Conservation (phyloP, 257 asterid genomes). For the Solanum chmielewskii region DNA sequence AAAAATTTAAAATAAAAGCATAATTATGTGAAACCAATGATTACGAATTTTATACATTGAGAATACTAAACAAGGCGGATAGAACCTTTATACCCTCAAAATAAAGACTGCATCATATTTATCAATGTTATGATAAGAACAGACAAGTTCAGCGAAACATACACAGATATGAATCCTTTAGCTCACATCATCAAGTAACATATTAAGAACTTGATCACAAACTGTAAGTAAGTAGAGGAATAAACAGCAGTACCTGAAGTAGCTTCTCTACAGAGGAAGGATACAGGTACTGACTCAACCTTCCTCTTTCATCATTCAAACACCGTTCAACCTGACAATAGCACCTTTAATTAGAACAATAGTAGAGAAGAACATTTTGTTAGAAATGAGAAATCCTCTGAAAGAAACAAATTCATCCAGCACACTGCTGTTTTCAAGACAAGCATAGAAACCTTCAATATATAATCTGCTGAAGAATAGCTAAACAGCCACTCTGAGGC, state of each 20-base stretch:
- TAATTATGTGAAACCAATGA: background rate
- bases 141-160: background rate
- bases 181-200: background rate
- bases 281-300: background rate
- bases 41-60: background rate
- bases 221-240: background rate
- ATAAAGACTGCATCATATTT: background rate
- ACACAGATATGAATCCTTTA: background rate
- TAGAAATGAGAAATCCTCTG: background rate
- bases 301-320: conserved; percentile 5
- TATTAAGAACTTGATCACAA: background rate
- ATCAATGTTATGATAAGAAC: background rate
- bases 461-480: conserved; percentile 7
- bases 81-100: background rate
- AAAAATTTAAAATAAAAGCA: background rate
- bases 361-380: background rate
- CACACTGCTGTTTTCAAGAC: background rate
- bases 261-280: conserved; percentile 8
- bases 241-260: background rate
- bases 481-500: conserved; percentile 5
- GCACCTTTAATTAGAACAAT: background rate
- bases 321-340: conserved; percentile 2
- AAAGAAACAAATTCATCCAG: background rate
- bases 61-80: background rate
- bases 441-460: conserved; percentile 1